Conservation (phyloP, 2,329 filamentous ascomycete species). For the Sporothrix pallida region DNA sequence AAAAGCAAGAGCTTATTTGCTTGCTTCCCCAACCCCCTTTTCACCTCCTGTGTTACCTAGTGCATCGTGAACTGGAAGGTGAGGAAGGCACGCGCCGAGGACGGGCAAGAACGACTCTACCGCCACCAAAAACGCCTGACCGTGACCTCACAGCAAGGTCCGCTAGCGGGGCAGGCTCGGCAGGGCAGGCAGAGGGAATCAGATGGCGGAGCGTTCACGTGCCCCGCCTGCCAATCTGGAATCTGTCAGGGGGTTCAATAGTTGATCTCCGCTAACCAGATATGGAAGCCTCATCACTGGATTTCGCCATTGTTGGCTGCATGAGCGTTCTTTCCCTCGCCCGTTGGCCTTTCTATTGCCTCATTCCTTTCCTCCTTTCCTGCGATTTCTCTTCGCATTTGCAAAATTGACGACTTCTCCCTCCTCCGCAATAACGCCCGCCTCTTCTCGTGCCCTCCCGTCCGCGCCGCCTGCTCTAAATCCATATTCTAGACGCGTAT, state of each 20-base stretch:
- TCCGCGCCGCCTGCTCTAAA: neutral
- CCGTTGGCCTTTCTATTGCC: neutral
- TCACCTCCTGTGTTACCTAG: constrained; percentile 16
- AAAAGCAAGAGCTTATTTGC: neutral
- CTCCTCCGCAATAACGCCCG: neutral
- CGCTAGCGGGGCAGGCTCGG: neutral
- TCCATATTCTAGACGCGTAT: neutral
- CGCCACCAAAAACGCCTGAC: constrained; percentile 12
- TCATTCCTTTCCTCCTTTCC: neutral
- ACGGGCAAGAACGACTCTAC: constrained; percentile 4
- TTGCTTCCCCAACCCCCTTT: constrained; percentile 1
- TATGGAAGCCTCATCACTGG: constrained; percentile 21
- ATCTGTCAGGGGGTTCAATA: neutral
- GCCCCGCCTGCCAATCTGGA: constrained; percentile 7
- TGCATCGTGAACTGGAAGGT: neutral
- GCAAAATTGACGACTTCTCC: neutral
- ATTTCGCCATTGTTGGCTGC: constrained; percentile 23
- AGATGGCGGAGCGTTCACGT: neutral
- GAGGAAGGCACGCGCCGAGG: neutral
- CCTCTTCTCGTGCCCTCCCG: neutral
- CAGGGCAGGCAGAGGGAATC: constrained; percentile 2
- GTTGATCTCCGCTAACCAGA: constrained; percentile 12
- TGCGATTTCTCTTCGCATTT: neutral
- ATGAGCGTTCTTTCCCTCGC: neutral
- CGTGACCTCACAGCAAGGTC: neutral